phyloP scores from a whole-genome alignment of 176 grass and related monocot species.

The Triticum timopheevii region DNA sequence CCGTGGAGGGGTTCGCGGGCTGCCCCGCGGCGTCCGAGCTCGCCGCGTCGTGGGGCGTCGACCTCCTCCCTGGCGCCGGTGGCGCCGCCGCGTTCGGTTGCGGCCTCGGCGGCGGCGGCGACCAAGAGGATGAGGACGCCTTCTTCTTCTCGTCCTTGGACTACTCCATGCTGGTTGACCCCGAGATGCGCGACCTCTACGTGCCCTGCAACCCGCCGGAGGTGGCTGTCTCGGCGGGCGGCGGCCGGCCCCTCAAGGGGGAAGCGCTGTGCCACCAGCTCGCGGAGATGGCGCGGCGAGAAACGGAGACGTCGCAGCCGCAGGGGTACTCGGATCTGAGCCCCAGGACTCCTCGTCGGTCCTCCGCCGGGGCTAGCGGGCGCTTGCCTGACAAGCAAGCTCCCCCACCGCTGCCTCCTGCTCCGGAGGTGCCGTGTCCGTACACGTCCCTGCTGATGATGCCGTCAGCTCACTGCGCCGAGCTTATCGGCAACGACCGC shows the following conservation, averaged over 20 bases:
- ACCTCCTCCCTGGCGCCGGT: conserved; percentile 29
- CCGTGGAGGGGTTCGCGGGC: conserved; percentile 61
- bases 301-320: background rate
- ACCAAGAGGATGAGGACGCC: background rate
- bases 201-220: conserved; percentile 63
- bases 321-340: conserved; percentile 46
- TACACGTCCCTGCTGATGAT: conserved; percentile 69
- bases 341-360: conserved; percentile 51
- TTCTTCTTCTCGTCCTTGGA: conserved; percentile 48
- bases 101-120: background rate
- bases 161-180: conserved; percentile 53
- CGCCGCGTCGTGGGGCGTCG: conserved; percentile 63
- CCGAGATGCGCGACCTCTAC: conserved; percentile 53
- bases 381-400: conserved; percentile 36
- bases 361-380: conserved; percentile 13
- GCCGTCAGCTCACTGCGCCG: conserved; percentile 36
- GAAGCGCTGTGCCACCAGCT: conserved; percentile 60
- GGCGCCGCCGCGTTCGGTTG: background rate
- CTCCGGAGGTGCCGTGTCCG: conserved; percentile 28
- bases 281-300: conserved; percentile 53
- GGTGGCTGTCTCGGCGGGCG: background rate
- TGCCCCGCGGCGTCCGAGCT: conserved; percentile 60
- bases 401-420: background rate
- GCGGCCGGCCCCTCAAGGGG: conserved; percentile 25
- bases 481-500: conserved; percentile 30